Evolutionary conservation across 768 basidiomycete species (phyloP), one percentile per base, ranked within the genome.

Genomic region (Roridomyces roridus): DNA sequence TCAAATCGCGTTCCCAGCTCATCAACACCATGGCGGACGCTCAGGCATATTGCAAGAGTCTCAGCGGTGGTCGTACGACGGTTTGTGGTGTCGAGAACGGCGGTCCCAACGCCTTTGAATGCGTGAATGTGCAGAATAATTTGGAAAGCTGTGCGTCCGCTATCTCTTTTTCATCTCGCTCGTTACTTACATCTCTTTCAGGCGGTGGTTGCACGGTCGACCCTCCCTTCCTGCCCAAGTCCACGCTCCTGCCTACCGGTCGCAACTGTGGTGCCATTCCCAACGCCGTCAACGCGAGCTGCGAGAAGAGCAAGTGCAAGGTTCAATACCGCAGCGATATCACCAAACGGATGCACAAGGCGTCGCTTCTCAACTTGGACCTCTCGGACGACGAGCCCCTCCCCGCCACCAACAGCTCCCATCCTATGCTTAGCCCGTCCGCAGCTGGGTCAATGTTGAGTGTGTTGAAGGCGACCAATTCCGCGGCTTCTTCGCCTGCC

Each of bases 251-350:
- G n/a, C 42, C 47, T 7, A 14, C 6, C 11, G 60, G 55, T 18
- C 5, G 14, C 36, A 48, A 62, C 23, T 58, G 60, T 34, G 37
- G 40, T 29, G n/a, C 20, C n/a, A 55, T 60, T 37, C 24, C 35
- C 6, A 51, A 50, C 46, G 49, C 59, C 23, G 12, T 9, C 15
- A 5, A 35, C 12, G 50, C 44, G n/a, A 55, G 20, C 15, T 62
- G 60, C 39, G 7, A 54, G 43, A 37, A 39, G 3, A 46, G 60
- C 51, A 53, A 55, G 51, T 62, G 60, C 18, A 48, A 54, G 51
- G 55, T 54, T 41, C 34, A 43, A 20, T 54, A 47, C 52, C 39
- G 23, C 21, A 21, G 18, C 7, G 49, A n/a, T n/a, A n/a, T n/a
- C n/a, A n/a, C n/a, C n/a, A n/a, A n/a, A n/a, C n/a, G n/a, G n/a